These are phyloP conservation scores for Peniophora sp. DNA, from an alignment of 1,284 basidiomycete genomes.

Conservation along the genomic window DNA sequence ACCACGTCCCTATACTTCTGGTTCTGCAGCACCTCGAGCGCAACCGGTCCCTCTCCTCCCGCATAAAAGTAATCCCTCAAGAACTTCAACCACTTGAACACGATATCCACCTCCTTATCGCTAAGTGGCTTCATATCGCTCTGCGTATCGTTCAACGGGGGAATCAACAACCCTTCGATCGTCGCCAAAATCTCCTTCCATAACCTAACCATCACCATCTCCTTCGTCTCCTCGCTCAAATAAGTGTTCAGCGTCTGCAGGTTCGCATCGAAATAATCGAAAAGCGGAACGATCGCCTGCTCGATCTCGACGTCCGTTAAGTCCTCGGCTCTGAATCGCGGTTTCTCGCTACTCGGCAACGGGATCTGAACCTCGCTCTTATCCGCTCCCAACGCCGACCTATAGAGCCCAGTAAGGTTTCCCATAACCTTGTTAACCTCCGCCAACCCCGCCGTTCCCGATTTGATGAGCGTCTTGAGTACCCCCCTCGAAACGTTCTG, in stretches of 20 bases:
- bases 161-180: slow-evolving; percentile 87
- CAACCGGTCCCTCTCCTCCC: slow-evolving; percentile 84
- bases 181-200: slow-evolving; percentile 96
- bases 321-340: slow-evolving; percentile 62
- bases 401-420: slow-evolving; percentile 76
- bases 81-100: slow-evolving; percentile 98
- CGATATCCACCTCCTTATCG: slow-evolving; percentile 96
- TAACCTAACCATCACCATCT: slow-evolving; percentile 87
- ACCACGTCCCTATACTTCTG: slow-evolving; percentile 92
- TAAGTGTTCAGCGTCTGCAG: slow-evolving; percentile 88
- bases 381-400: slow-evolving; percentile 57
- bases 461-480: slow-evolving; percentile 73
- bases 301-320: slow-evolving; percentile 93
- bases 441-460: slow-evolving; percentile 40
- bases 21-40: slow-evolving; percentile 87
- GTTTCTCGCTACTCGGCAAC: slow-evolving; percentile 62
- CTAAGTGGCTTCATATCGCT: slow-evolving; percentile 87
- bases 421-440: slow-evolving; percentile 83
- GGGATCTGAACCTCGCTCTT: slow-evolving; percentile 74
- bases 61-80: slow-evolving; percentile 94
- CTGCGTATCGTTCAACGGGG: slow-evolving; percentile 83
- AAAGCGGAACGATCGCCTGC: slow-evolving; percentile 83
- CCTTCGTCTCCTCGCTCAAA: slow-evolving; percentile 79
- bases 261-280: slow-evolving; percentile 96
- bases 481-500: slow-evolving; percentile 80